Evolutionary conservation across 257 asterid genomes (phyloP), one percentile per base, ranked within the genome.

Genomic region (Prunella vulgaris): DNA sequence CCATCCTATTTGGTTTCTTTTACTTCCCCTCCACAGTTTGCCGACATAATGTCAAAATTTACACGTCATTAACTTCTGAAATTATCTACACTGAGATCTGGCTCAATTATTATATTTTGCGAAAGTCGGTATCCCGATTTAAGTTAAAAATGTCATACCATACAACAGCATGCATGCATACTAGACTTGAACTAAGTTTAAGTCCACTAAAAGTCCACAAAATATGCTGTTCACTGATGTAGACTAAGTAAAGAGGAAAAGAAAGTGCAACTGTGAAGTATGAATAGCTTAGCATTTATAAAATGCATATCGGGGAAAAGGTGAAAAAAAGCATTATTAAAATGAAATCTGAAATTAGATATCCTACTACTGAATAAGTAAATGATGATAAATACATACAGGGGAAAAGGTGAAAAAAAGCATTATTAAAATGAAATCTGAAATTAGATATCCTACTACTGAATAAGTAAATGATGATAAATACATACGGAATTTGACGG

Each of bases 401-500:
- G 52, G 10, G 52, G 28, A 35, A 52, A 74, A 54, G 38, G 28
- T 57, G 59, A 35, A 21, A 53, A 30, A 66, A 71, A 21, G 52
- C 49, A 25, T 32, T 17, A 49, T 54, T 60, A 61, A 32, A 64
- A 58, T 40, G 14, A 6, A 32, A 30, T 58, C 18, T 64, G 24
- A 60, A 54, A 24, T 51, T 18, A 15, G 61, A 68, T 40, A 52
- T n/a, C 33, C 44, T 57, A 60, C 53, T 42, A 68, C 66, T 67
- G 58, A 52, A 59, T 20, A 63, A 62, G 38, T 17, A 72, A 13
- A 60, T 57, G 69, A 62, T 58, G 1, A 68, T 24, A 8, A 44
- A 74, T 37, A 85, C 97, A 35, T 89, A 91, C 99, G 99, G 97
- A 70, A 91, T 94, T 78, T 74, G 88, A 77, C 74, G 67, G 66